Conservation (phyloP, 257 asterid species). For the Fraxinus quadrangulata region DNA sequence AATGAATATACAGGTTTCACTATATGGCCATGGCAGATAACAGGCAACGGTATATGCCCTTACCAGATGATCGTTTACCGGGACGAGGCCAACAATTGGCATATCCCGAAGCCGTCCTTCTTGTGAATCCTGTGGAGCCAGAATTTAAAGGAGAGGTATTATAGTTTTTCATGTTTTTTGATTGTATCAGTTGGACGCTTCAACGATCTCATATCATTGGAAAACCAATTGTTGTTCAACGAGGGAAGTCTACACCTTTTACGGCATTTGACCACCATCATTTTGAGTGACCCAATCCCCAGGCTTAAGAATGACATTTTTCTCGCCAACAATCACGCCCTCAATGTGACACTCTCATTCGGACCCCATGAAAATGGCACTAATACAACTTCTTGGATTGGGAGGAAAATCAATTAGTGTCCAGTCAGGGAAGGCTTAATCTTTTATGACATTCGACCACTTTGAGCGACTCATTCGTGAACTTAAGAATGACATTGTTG, state of each 20-base stretch:
- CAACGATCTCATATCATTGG: not conserved
- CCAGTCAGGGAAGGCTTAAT: too few species aligned
- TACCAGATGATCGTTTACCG: constrained; percentile 71
- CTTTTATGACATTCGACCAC: too few species aligned
- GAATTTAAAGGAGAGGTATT: constrained; percentile 68
- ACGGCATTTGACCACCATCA: not conserved
- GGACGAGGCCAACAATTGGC: constrained; percentile 65
- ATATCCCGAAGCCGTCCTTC: constrained; percentile 81
- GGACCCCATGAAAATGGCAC: too few species aligned
- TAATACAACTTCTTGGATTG: too few species aligned
- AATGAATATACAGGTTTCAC: constrained; percentile 49
- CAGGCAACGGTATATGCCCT: constrained; percentile 71
- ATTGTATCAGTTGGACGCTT: not conserved
- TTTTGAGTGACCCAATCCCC: too few species aligned
- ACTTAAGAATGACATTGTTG: too few species aligned
- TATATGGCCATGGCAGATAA: constrained; percentile 82
- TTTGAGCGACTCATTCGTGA: too few species aligned
- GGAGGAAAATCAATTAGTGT: too few species aligned
- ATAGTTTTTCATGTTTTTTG: not conserved
- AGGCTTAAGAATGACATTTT: too few species aligned
- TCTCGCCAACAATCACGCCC: too few species aligned
- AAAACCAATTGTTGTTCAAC: not conserved
- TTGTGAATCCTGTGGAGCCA: constrained; percentile 65
- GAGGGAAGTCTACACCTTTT: not conserved
- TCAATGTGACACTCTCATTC: too few species aligned